These are phyloP conservation scores for Pestalotiopsis sp. DNA, from an alignment of 2,329 filamentous ascomycete genomes.

Conservation along the genomic window DNA sequence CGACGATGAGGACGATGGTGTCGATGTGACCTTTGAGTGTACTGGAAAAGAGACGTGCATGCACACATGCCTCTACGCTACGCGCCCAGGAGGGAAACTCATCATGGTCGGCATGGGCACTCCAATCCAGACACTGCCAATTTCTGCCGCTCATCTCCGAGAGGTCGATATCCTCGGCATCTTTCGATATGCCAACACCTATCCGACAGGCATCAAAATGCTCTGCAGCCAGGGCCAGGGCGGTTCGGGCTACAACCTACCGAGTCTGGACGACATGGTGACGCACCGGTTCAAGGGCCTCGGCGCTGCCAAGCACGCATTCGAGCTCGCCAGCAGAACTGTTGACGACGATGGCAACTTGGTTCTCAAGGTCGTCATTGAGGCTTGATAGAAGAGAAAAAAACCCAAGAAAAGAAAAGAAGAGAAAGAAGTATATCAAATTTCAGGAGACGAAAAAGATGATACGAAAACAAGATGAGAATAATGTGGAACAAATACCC, in stretches of 20 bases:
- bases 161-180: constrained; percentile 79
- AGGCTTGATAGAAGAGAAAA: constrained; percentile 41
- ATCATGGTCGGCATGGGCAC: constrained; percentile 82
- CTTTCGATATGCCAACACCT: constrained; percentile 78
- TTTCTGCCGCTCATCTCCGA: constrained; percentile 71
- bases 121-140: constrained; percentile 72
- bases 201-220: constrained; percentile 68
- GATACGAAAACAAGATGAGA: background rate
- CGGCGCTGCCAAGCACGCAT: constrained; percentile 62
- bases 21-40: constrained; percentile 75
- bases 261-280: constrained; percentile 70
- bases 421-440: background rate
- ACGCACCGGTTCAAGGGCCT: constrained; percentile 73
- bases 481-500: background rate
- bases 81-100: constrained; percentile 70
- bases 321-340: constrained; percentile 71
- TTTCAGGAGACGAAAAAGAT: no score
- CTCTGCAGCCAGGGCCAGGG: constrained; percentile 49
- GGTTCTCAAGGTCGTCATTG: constrained; percentile 73
- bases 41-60: constrained; percentile 77
- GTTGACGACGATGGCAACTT: constrained; percentile 68
- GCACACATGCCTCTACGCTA: constrained; percentile 74
- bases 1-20: constrained; percentile 63
- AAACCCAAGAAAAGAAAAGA: background rate
- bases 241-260: constrained; percentile 49